Evolutionary conservation across 805 yeast genomes (phyloP), one percentile per base, ranked within the genome.

Genomic region (Ogataea salicorniae): DNA sequence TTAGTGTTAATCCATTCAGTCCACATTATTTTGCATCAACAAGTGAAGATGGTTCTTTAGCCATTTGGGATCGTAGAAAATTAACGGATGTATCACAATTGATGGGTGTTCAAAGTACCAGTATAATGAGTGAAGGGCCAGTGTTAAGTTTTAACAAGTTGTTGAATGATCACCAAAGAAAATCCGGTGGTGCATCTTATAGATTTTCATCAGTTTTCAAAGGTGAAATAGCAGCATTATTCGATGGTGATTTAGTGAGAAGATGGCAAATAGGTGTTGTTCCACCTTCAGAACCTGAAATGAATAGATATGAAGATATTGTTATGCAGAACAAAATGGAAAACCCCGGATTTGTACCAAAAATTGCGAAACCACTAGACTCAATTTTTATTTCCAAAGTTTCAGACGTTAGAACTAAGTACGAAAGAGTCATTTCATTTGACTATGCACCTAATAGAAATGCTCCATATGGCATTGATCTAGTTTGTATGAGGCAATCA

Each of bases 401-500:
- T 2, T 72, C 79, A 41, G 96, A 89, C 61, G 79, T 80, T 11
- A 78, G 77, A 49, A 83, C 95, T 0, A 86, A 84, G 46, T 82
- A 77, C 57, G 96, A 90, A 54, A 75, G 91, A 55, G 95, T 90
- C 1, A 81, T 85, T 1, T 83, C 96, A 0, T 90, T 84, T 66
- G 97, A 90, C 63, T 90, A 89, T 61, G 78, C 83, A n/a, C 81
- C 83, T 0, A 80, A 77, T 47, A 50, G 66, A 3, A 46, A 59
- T 6, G 69, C 79, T 2, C 67, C 62, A n/a, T 74, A 81, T 20
- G 76, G 80, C 1, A 76, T 86, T 8, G 81, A 84, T 55, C 73
- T 87, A 48, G 80, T 91, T 29, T 90, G 97, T 64, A 84, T 91
- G 85, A 73, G 97, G 53, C 95, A 88, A 58, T 86, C 95, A 1